Base-by-base conservation (phyloP, 306 rosid genomes). In the Urtica urens region DNA sequence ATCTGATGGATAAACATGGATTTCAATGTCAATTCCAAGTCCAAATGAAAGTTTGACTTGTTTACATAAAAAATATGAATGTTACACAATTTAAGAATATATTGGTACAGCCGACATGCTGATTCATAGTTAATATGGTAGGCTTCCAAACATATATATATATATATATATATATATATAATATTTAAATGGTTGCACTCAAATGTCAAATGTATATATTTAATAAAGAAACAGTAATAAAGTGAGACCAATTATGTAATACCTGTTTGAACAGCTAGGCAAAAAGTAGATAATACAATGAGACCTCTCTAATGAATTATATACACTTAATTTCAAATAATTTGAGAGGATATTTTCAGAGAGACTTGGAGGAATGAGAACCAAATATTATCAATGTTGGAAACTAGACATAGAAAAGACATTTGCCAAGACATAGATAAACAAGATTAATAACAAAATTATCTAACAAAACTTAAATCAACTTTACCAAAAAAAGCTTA, bases 331-430 rank as follows among this genome's bases (percentile, higher is more conserved):
- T 16, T 49, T 1, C 7, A 7, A 25, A 24, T 1, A 24, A 25
- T 49, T 49, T 26, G 22, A 49, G 38, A 29, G 37, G 53, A 24
- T 26, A 49, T 21, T 45, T 45, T 49, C 23, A 18, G 23, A 3
- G 47, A 33, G 34, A 57, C 35, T 47, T 24, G 55, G 55, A 58
- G 39, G 48, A 47, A 46, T 14, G 57, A 18, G 18, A 49, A 39
- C 57, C 65, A 49, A 50, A 39, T 6, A 23, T 1, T 38, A 50
- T 17, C 30, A 16, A 30, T 49, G 23, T 49, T 30, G n/a, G 12
- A 15, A 8, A 29, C 11, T 44, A 6, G 46, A 25, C 12, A 14
- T 8, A 28, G n/a, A 10, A 3, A 40, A 49, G 21, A 27, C 30
- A 17, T 17, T 44, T 44, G 13, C 10, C 3, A 20, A 16, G 3